Base-by-base conservation (phyloP, 139 green algal species). In the Zygnema circumcarinatum region DNA sequence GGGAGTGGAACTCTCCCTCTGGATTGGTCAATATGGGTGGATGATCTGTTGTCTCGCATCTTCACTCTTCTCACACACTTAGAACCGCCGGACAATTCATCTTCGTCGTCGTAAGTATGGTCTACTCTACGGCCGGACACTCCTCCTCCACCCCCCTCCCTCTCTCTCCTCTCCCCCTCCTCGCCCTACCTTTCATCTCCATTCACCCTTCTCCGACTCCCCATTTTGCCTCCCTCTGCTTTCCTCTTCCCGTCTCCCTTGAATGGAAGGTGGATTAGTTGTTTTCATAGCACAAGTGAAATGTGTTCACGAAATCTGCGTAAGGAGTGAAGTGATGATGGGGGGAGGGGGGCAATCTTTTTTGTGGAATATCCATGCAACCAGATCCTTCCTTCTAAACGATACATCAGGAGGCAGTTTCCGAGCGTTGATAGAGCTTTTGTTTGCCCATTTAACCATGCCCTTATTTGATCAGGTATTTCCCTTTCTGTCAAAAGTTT, bases 41-140 rank as follows among this genome's bases (percentile, higher is more conserved):
- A 96, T 31, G 93, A 96, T 83, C 89, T 98, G 38, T 88, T 98
- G 79, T 82, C 87, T 53, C 91, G 92, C 2, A 74, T 95, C 21
- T 94, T 97, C 52, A 73, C 85, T 33, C 87, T 97, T 68, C 88
- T 98, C 38, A 32, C 36, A 35, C 96, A 98, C 86, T 82, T 97
- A 38, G 95, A 98, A 78, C 79, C 92, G 0, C 0, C 92, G 91
- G 39, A 82, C 35, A 67, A 88, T 39, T 84, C 67, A 0, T 75
- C n/a, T 25, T 41, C 81, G 42, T n/a, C n/a, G n/a, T n/a, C 72
- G 22, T 29, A 25, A 29, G 25, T 72, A 29, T 29, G 25, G 56
- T 29, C 25, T 31, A 72, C 56, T 25, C 25, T 25, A 72, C 25
- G 56, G 25, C 25, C 25, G 56, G 25, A 29, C 56, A 25, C 29